These are phyloP conservation scores for Xylaria flabelliformis DNA, from an alignment of 495 filamentous ascomycete species.

Conservation along the genomic window DNA sequence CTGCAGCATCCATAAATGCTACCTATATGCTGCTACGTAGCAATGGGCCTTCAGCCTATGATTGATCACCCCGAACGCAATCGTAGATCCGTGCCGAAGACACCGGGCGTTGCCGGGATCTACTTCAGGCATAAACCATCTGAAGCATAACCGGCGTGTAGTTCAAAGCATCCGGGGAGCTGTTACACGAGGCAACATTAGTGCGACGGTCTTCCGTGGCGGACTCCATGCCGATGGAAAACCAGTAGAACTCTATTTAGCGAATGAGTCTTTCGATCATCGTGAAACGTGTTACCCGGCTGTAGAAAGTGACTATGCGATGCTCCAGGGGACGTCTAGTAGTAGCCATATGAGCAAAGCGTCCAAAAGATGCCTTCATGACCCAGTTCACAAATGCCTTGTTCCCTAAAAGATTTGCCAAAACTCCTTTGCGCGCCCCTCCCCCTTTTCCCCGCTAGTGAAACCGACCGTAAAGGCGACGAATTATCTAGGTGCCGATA, in stretches of 20 bases:
- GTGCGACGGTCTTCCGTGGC: neutral
- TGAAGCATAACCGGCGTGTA: conserved; percentile 14
- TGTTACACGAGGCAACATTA: conserved; percentile 16
- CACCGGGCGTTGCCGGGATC: neutral
- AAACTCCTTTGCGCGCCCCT: conserved; percentile 19
- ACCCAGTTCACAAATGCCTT: conserved; percentile 3
- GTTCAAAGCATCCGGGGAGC: neutral
- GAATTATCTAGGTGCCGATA: conserved; percentile 26
- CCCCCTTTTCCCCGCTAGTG: neutral
- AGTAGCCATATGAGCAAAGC: neutral
- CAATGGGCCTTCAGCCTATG: conserved; percentile 13
- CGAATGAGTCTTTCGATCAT: neutral
- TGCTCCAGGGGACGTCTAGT: neutral
- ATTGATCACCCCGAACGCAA: neutral
- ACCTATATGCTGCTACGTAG: neutral
- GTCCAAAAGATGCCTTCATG: neutral
- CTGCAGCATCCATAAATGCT: neutral
- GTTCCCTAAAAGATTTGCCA: neutral
- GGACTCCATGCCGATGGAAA: neutral
- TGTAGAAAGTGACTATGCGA: neutral
- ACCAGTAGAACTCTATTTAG: neutral
- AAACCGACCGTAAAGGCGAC: conserved; percentile 9
- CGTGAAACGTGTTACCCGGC: conserved; percentile 7
- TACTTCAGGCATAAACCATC: conserved; percentile 15
- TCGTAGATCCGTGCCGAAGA: neutral